phyloP scores from a whole-genome alignment of 306 rosid genomes.

The Rosa lucieae region DNA sequence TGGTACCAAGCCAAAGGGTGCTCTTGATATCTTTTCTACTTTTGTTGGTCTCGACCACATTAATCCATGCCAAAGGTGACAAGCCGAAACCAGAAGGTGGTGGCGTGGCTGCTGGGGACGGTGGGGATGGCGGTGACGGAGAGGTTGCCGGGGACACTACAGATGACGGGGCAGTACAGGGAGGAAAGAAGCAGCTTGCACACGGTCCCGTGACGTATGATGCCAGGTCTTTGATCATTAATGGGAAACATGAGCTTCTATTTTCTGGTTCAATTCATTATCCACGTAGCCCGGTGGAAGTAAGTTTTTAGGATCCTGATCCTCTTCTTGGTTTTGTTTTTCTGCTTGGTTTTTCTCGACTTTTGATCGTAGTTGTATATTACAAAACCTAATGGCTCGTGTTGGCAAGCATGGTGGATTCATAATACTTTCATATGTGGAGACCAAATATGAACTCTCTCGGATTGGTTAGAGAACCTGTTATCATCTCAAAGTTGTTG shows the following conservation, averaged over 20 bases:
- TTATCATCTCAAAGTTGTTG: not conserved
- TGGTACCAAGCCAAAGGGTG: conserved; percentile 8
- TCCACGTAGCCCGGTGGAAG: conserved; percentile 73
- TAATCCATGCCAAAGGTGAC: not conserved
- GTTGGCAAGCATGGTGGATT: not conserved
- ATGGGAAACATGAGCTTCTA: conserved; percentile 67
- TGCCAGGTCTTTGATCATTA: conserved; percentile 50
- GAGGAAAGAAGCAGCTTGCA: not conserved
- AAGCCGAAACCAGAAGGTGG: not conserved
- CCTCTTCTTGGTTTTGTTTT: not conserved
- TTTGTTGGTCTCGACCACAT: not conserved
- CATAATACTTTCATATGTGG: not conserved
- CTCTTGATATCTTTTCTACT: not conserved
- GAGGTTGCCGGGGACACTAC: not conserved
- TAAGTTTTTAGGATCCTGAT: conserved; percentile 13
- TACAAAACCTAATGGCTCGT: not conserved
- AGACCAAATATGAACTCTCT: not conserved
- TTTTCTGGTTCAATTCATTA: conserved; percentile 90
- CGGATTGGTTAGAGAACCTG: not conserved
- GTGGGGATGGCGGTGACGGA: not conserved
- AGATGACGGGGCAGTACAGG: not conserved
- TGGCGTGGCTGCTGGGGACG: not conserved
- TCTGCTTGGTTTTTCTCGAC: not conserved
- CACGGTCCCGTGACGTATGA: conserved; percentile 54
- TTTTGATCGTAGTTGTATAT: not conserved